Conservation (phyloP, 371 early-diverging fungal genomes). For the Lichtheimia ornata region DNA sequence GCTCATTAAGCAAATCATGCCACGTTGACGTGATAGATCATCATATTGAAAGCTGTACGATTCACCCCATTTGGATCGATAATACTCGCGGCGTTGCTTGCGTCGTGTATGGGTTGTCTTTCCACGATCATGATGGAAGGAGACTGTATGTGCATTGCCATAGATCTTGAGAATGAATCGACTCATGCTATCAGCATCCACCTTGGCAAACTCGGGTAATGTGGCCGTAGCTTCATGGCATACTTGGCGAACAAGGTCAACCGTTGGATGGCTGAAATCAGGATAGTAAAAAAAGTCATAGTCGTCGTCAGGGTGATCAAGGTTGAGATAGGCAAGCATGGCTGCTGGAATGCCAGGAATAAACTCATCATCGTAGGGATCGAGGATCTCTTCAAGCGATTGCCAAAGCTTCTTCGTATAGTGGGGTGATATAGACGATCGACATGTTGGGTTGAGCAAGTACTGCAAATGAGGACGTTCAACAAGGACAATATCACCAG, state of each 20-base stretch:
- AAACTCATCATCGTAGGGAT: slow-evolving; percentile 17
- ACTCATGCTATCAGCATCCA: slow-evolving; percentile 26
- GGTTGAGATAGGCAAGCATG: slow-evolving; percentile 38
- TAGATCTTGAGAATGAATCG: slow-evolving; percentile 52
- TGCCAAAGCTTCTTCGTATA: slow-evolving; percentile 45
- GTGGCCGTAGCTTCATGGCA: slow-evolving; percentile 16
- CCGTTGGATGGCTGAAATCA: slow-evolving; percentile 32
- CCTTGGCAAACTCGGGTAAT: slow-evolving; percentile 24
- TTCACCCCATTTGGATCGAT: slow-evolving; percentile 25
- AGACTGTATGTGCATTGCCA: slow-evolving; percentile 50
- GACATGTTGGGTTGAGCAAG: slow-evolving; percentile 34
- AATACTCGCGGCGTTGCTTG: slow-evolving; percentile 26
- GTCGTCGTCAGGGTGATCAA: slow-evolving; percentile 24
- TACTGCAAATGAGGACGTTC: slow-evolving; percentile 43
- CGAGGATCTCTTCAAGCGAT: slow-evolving; percentile 18
- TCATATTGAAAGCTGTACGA: slow-evolving; percentile 4
- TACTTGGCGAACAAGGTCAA: slow-evolving; percentile 20
- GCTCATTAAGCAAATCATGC: slow-evolving; percentile 37
- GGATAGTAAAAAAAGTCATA: slow-evolving; percentile 52
- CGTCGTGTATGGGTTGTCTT: slow-evolving; percentile 28
- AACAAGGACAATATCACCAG: slow-evolving; percentile 40
- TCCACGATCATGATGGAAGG: slow-evolving; percentile 25
- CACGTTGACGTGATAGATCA: slow-evolving; percentile 5
- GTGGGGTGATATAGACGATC: slow-evolving; percentile 43
- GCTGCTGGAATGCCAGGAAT: slow-evolving; percentile 53